A percentile compares a stretch with the other conserved stretches of the same genome.
phyloP scores from a whole-genome alignment of 2,329 filamentous ascomycete species.

The Rosellinia necatrix region DNA sequence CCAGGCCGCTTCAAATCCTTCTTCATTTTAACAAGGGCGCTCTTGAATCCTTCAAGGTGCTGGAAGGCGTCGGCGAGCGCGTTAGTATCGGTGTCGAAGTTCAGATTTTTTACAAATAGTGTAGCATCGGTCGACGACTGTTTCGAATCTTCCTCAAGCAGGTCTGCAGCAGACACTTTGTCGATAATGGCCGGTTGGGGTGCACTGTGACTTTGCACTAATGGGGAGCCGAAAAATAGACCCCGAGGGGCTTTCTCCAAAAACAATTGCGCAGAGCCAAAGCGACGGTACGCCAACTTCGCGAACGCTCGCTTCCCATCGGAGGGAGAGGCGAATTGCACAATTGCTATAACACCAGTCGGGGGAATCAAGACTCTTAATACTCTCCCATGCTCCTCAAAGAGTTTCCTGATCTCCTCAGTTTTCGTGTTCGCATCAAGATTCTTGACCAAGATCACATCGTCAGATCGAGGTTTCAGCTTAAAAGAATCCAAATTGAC shows the following conservation, averaged over 20 bases:
- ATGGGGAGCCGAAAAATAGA: conserved; percentile 61
- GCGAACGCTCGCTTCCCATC: conserved; percentile 85
- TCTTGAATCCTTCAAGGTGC: conserved; percentile 84
- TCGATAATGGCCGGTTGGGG: conserved; percentile 49
- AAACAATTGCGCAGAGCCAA: conserved; percentile 83
- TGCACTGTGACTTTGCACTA: conserved; percentile 30
- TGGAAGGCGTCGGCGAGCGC: conserved; percentile 78
- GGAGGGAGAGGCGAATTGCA: conserved; percentile 79
- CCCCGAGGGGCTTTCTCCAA: conserved; percentile 91
- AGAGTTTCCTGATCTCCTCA: conserved; percentile 78
- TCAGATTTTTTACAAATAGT: conserved; percentile 95
- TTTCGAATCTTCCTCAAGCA: conserved; percentile 56
- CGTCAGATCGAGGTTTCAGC: conserved; percentile 80
- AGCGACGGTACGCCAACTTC: conserved; percentile 82
- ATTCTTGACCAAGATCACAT: conserved; percentile 90
- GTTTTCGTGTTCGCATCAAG: conserved; percentile 82
- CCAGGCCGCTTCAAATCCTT: conserved; percentile 88
- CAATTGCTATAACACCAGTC: conserved; percentile 88
- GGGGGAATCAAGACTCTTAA: conserved; percentile 88
- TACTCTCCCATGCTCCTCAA: conserved; percentile 84
- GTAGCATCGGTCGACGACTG: conserved; percentile 65
- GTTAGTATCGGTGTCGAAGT: conserved; percentile 83
- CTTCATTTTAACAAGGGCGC: conserved; percentile 90
- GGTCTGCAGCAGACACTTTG: conserved; percentile 71
- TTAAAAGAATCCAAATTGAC: conserved; percentile 94